These are phyloP conservation scores for Euphorbia celastroides DNA, from an alignment of 441 rosid genomes.

Conservation along the genomic window DNA sequence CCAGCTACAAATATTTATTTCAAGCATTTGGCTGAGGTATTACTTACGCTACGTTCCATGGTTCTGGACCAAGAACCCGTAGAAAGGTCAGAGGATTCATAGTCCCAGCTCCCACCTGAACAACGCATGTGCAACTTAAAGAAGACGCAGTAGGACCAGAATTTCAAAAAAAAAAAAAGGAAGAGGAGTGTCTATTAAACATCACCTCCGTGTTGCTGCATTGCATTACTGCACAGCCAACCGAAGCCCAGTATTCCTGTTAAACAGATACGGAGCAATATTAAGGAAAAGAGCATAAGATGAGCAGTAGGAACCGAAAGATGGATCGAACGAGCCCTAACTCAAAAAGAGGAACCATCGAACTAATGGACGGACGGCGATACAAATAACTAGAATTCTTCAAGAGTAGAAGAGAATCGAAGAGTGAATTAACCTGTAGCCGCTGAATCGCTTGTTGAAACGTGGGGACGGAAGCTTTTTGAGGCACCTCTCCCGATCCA, in stretches of 20 bases:
- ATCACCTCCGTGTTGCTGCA: conserved; percentile 94
- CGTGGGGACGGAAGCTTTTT: conserved; percentile 44
- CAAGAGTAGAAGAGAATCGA: background rate
- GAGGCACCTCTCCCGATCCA: conserved; percentile 23
- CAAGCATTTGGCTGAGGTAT: conserved; percentile 12
- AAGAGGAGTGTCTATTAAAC: background rate
- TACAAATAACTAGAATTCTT: background rate
- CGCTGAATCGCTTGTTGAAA: conserved; percentile 97
- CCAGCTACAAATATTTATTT: too few relatives aligned
- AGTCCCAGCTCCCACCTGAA: conserved; percentile 95
- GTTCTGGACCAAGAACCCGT: conserved; percentile 97
- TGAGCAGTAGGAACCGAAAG: too few relatives aligned
- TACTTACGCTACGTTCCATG: conserved; percentile 94
- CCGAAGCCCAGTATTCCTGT: conserved; percentile 99
- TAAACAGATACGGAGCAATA: conserved; percentile 8
- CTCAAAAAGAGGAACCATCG: too few relatives aligned
- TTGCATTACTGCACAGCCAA: conserved; percentile 97
- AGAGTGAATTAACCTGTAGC: conserved; percentile 47
- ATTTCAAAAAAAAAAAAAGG: background rate
- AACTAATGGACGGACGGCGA: too few relatives aligned
- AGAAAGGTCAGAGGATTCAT: conserved; percentile 95
- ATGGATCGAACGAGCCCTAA: too few relatives aligned
- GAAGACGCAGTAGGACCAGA: background rate
- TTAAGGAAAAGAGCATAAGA: background rate
- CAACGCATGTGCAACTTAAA: conserved; percentile 14